Evolutionary conservation across 257 asterid species (phyloP).

Genomic region (Nicotiana attenuata): DNA sequence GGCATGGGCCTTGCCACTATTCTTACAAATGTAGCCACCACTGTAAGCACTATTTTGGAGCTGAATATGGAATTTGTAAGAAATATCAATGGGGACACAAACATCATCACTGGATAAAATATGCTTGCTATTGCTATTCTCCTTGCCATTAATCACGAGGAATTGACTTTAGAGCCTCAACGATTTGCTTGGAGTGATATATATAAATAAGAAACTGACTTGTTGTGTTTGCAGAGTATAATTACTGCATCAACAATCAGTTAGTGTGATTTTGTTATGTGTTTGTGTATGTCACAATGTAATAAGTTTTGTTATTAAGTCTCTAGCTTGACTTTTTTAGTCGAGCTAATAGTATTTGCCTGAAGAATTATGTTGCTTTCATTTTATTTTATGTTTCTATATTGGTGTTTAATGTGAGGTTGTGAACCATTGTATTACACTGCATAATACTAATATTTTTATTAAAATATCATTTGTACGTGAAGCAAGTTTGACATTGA

Average conservation of each 20-base stretch:
- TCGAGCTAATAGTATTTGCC: too few species aligned
- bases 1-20: neutral
- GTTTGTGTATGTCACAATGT: too few species aligned
- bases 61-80: neutral
- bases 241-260: neutral
- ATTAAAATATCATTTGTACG: too few species aligned
- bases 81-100: neutral
- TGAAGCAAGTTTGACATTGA: too few species aligned
- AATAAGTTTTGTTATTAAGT: too few species aligned
- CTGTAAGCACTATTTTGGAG: neutral
- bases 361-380: too few species aligned
- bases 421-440: too few species aligned
- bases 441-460: too few species aligned
- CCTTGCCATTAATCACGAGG: neutral
- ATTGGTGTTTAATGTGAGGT: too few species aligned
- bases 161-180: neutral
- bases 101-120: neutral
- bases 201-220: neutral
- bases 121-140: constrained; percentile 6
- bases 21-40: neutral
- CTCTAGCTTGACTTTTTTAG: too few species aligned
- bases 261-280: too few species aligned
- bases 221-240: neutral
- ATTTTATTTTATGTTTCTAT: too few species aligned
- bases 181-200: neutral